phyloP scores from a whole-genome alignment of 805 yeast genomes.

The Myxozyma lipomycoides region DNA sequence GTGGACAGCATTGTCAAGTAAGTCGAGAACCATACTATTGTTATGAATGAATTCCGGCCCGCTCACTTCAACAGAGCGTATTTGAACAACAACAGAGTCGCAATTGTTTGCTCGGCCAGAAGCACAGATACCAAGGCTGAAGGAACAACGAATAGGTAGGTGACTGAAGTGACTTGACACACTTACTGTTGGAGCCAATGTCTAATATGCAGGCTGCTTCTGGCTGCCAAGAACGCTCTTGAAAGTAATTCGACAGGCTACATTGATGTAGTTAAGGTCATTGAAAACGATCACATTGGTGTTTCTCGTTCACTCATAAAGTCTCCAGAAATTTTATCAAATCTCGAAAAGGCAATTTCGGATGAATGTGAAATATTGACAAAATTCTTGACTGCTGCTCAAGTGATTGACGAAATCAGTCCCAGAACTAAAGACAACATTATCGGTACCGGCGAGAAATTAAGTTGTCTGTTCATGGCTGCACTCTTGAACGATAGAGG shows the following conservation, averaged over 20 bases:
- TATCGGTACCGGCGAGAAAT: conserved; percentile 91
- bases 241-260: conserved; percentile 50
- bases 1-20: conserved; percentile 69
- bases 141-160: conserved; percentile 75
- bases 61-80: conserved; percentile 45
- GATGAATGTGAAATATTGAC: conserved; percentile 64
- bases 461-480: conserved; percentile 85
- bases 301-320: conserved; percentile 61
- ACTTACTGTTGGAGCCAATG: background rate
- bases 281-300: conserved; percentile 70
- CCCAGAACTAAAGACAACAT: conserved; percentile 83
- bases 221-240: conserved; percentile 66
- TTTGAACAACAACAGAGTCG: conserved; percentile 58
- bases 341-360: conserved; percentile 57
- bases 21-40: background rate
- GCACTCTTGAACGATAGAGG: conserved; percentile 80
- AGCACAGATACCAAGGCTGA: conserved; percentile 87
- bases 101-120: conserved; percentile 94
- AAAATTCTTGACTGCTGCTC: conserved; percentile 77
- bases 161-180: background rate
- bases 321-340: conserved; percentile 44
- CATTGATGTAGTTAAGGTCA: conserved; percentile 54
- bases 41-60: background rate
- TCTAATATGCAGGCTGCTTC: conserved; percentile 49
- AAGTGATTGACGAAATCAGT: conserved; percentile 85